Base-by-base conservation (phyloP, 108 stramenopile genomes). In the Schizochytrium sp. region DNA sequence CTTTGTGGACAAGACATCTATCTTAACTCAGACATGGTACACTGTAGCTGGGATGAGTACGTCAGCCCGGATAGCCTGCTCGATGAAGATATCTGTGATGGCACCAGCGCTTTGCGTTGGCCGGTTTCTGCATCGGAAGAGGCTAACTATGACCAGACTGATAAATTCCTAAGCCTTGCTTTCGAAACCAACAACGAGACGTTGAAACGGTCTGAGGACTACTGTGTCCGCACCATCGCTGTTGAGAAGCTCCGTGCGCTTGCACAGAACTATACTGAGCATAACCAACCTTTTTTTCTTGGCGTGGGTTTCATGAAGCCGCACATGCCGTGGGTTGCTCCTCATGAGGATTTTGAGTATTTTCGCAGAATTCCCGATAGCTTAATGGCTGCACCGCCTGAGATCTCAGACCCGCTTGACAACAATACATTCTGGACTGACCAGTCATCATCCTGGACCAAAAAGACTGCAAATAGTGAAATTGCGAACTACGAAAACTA, bases 251-350 rank as follows among this genome's bases (percentile, higher is more conserved):
- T 69, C 28, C 10, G 44, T 44, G 64, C 64, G 28, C 28, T 28
- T 28, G 28, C 28, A 28, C 28, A 28, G 28, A 28, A 28, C 7
- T 69, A 38, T 7, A 44, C 64, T 7, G 64, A 69, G 44, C 42
- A 38, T 15, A 44, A 44, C 28, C 42, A 69, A 15, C 10, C 12
- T 2, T 69, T 69, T 2, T 69, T 69, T 44, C 12, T 38, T 7
- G 64, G 42, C 15, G 64, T 69, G 42, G 64, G 64, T 28, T 69
- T 69, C 28, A 44, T 44, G 42, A 69, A 69, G 64, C 64, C 64
- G 12, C 64, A 69, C 64, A 44, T 69, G 64, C 64, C 64, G 13
- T 88, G 88, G 88, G n/a, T 59, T 60, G 59, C 59, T 19, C 59
- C 59, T 19, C 17, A n/a, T 64, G 88, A 19, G 41, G 17, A 13